These are phyloP conservation scores for Candida boleticola DNA, from an alignment of 805 yeast species.

Conservation along the genomic window DNA sequence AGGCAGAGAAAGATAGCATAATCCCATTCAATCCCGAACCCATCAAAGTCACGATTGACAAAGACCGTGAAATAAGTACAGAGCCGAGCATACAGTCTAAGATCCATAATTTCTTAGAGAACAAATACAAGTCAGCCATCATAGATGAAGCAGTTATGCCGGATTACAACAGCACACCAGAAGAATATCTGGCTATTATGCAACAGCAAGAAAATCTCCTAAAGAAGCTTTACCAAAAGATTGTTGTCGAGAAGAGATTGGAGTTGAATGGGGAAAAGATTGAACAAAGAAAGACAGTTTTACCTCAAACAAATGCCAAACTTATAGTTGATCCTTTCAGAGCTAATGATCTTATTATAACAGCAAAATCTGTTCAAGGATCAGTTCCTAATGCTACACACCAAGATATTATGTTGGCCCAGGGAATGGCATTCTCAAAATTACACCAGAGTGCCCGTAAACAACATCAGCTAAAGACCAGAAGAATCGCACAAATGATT, in stretches of 20 bases:
- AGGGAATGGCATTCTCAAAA: conserved; percentile 69
- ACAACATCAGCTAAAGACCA: conserved; percentile 63
- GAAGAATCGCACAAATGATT: conserved; percentile 74
- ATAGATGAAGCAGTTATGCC: conserved; percentile 32
- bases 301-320: conserved; percentile 41
- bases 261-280: conserved; percentile 48
- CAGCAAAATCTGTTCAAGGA: conserved; percentile 40
- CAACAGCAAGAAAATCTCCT: conserved; percentile 50
- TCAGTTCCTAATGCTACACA: conserved; percentile 46
- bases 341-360: conserved; percentile 38
- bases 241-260: conserved; percentile 31
- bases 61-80: conserved; percentile 12
- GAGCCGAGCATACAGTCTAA: conserved; percentile 28
- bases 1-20: conserved; percentile 14
- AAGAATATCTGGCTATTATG: conserved; percentile 61
- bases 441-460: conserved; percentile 64
- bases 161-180: conserved; percentile 34
- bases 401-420: conserved; percentile 73
- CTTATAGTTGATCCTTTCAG: conserved; percentile 46
- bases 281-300: conserved; percentile 44
- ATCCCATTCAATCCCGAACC: conserved; percentile 29
- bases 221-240: conserved; percentile 44
- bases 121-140: conserved; percentile 32
- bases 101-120: conserved; percentile 24
- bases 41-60: conserved; percentile 17